These are phyloP conservation scores for Vigna trinervia DNA, from an alignment of 306 rosid species.

Conservation along the genomic window DNA sequence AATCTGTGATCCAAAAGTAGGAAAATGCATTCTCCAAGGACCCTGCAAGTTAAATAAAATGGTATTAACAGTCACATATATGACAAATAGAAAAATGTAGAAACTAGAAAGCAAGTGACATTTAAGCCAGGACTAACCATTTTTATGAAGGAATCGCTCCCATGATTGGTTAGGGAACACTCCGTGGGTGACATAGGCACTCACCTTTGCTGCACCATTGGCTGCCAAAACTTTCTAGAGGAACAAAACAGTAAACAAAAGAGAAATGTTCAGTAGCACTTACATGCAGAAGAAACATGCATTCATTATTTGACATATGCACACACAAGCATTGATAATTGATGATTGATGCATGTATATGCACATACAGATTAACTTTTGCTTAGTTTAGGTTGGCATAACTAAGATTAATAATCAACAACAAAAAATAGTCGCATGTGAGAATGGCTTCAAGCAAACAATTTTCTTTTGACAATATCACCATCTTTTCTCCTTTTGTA, in stretches of 20 bases:
- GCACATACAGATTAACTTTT: background rate
- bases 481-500: background rate
- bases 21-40: constrained; percentile 64
- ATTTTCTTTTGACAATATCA: constrained; percentile 21
- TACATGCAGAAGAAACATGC: constrained; percentile 4
- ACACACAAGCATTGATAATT: background rate
- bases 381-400: background rate
- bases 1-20: constrained; percentile 96
- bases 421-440: background rate
- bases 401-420: background rate
- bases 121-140: constrained; percentile 57
- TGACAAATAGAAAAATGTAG: background rate
- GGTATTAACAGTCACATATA: constrained; percentile 24
- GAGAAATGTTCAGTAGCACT: constrained; percentile 25
- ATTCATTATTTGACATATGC: background rate
- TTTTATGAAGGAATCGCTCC: constrained; percentile 73
- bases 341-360: too few species aligned
- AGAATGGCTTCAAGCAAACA: background rate
- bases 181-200: constrained; percentile 91
- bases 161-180: constrained; percentile 90
- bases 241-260: constrained; percentile 28
- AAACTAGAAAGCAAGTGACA: background rate
- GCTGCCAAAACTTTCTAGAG: constrained; percentile 84
- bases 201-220: constrained; percentile 90
- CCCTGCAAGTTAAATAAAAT: constrained; percentile 47